A percentile compares a stretch with the other conserved stretches of the same genome.
phyloP scores from a whole-genome alignment of 2,329 filamentous ascomycete species.

The Sclerotinia borealis region DNA sequence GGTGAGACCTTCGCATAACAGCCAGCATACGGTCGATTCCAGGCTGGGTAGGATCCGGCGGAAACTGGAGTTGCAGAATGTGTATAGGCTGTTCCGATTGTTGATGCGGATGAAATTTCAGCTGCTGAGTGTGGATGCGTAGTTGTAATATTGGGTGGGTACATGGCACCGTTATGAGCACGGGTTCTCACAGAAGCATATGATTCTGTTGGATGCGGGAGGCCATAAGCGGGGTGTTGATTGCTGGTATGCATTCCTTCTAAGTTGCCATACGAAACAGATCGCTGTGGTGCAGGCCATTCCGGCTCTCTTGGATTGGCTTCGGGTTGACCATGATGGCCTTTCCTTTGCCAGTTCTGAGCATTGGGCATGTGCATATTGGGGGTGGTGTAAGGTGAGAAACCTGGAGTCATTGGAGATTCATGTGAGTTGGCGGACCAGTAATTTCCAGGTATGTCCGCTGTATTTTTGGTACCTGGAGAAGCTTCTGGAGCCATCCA shows the following conservation, averaged over 20 bases:
- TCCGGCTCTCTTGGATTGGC: conserved; percentile 27
- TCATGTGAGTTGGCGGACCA: conserved; percentile 48
- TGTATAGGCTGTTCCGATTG: conserved; percentile 21
- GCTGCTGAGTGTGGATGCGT: conserved; percentile 18
- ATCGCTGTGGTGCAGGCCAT: conserved; percentile 32
- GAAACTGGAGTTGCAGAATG: conserved; percentile 17
- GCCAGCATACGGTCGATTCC: conserved; percentile 25
- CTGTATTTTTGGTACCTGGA: conserved; percentile 35
- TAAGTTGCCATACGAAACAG: conserved; percentile 32
- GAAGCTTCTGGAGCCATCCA: conserved; percentile 30
- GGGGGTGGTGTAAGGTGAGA: conserved; percentile 42
- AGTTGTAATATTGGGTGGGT: conserved; percentile 26
- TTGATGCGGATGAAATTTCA: conserved; percentile 21
- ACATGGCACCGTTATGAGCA: conserved; percentile 19
- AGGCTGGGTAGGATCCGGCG: conserved; percentile 23
- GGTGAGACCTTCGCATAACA: conserved; percentile 26
- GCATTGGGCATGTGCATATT: conserved; percentile 30
- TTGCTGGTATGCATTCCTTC: conserved; percentile 28
- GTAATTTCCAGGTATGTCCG: conserved; percentile 37
- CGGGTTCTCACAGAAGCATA: conserved; percentile 5
- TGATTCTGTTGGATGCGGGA: conserved; percentile 12
- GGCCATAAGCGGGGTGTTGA: conserved; percentile 24
- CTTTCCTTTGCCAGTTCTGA: conserved; percentile 28
- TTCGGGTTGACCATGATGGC: conserved; percentile 26
- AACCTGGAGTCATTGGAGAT: conserved; percentile 45